Percentiles rank a stretch among this genome's conserved stretches.
Evolutionary conservation across 2,329 filamentous ascomycete species (phyloP).

Genomic region (Fusarium sp.): DNA sequence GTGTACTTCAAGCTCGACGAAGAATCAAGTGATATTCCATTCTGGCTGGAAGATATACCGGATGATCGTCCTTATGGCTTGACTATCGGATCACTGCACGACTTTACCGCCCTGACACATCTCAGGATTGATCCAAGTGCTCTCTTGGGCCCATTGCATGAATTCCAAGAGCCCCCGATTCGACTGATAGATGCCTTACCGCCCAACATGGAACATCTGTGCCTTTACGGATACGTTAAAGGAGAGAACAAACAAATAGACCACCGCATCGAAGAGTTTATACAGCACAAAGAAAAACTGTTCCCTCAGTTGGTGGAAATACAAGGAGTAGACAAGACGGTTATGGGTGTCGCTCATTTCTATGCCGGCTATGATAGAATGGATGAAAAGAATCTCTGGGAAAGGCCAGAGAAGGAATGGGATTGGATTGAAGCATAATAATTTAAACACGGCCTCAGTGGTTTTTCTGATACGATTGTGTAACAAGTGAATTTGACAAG

Average conservation of each 20-base stretch:
- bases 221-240: slow-evolving; percentile 18
- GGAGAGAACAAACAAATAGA: slow-evolving; percentile 8
- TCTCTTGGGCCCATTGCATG: not conserved
- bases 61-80: not conserved
- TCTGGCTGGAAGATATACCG: slow-evolving; percentile 6
- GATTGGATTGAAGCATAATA: not conserved
- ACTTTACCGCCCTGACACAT: not conserved
- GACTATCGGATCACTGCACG: not conserved
- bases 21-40: not conserved
- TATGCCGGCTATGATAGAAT: not conserved
- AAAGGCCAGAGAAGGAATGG: not conserved
- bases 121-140: not conserved
- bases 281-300: slow-evolving; percentile 1
- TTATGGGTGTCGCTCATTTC: slow-evolving; percentile 6
- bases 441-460: not conserved
- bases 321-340: not conserved
- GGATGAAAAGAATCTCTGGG: slow-evolving; percentile 10
- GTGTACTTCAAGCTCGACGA: not conserved
- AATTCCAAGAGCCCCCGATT: not conserved
- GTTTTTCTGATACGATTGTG: accelerated
- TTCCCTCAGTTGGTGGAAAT: slow-evolving; percentile 5
- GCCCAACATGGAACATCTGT: slow-evolving; percentile 12
- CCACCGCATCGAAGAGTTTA: slow-evolving; percentile 9
- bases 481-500: too few relatives aligned
- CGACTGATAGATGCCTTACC: not conserved